Conservation (phyloP, 192 early-diverging fungal genomes). For the Coemansia javaensis region DNA sequence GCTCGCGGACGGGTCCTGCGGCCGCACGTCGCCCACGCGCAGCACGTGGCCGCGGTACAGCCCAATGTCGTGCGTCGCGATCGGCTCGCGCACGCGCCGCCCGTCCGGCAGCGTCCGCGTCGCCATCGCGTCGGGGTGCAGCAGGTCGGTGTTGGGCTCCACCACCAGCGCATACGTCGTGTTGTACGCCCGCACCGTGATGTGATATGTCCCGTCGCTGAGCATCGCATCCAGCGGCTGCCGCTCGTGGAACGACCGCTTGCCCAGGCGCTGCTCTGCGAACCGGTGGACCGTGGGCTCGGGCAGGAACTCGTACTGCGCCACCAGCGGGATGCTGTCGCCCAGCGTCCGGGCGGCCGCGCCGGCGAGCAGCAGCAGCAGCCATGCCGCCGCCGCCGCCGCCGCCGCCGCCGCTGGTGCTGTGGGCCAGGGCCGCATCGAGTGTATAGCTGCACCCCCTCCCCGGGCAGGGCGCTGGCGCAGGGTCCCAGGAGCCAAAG, state of each 20-base stretch:
- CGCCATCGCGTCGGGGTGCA: conserved; percentile 59
- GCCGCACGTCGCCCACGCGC: conserved; percentile 21
- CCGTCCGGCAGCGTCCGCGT: conserved; percentile 11
- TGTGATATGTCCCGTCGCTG: conserved; percentile 53
- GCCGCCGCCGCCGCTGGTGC: no score
- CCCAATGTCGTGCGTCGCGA: conserved; percentile 39
- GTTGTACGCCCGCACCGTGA: conserved; percentile 60
- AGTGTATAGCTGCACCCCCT: no score
- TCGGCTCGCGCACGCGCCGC: conserved; percentile 3
- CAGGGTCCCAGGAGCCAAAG: no score
- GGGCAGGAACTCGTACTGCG: conserved; percentile 40
- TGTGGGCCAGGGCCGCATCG: no score
- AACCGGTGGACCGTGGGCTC: conserved; percentile 43
- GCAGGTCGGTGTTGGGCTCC: conserved; percentile 63
- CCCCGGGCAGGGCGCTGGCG: no score
- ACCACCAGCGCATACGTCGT: conserved; percentile 61
- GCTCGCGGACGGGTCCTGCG: conserved; percentile 17
- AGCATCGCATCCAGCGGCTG: conserved; percentile 24
- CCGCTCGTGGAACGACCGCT: conserved; percentile 32
- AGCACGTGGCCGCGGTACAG: conserved; percentile 56
- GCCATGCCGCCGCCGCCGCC: no score
- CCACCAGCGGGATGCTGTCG: conserved; percentile 26
- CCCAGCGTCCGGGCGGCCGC: conserved; percentile 17
- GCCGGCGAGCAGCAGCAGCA: no score
- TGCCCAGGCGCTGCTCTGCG: conserved; percentile 2